Evolutionary conservation across 306 rosid genomes (phyloP), one percentile per base, ranked within the genome.

Genomic region (Bauhinia variegata): DNA sequence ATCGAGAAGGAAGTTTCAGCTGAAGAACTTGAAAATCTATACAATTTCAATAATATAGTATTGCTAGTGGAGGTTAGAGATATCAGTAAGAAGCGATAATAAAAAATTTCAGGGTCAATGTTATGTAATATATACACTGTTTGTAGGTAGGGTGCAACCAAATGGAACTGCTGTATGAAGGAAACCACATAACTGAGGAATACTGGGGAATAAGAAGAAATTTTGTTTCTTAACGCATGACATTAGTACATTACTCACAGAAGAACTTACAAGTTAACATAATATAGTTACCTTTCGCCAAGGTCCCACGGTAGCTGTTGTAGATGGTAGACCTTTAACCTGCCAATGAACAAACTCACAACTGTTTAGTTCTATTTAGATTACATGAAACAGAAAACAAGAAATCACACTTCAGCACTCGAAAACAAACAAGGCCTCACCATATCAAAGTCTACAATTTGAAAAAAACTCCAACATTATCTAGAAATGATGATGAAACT

Each of bases 251-350:
- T 49, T 7, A 17, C 11, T 49, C 30, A 49, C 30, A 16, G 17
- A 49, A 1, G 41, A 36, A 63, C 49, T 63, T 42, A 65, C 71
- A 67, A 56, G 65, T 18, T 48, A 16, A 36, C 54, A 43, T 39
- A 67, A 64, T 15, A 19, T 72, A 44, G 46, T 75, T 83, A 90
- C 99, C 97, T 90, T 95, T 78, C 99, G 82, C 99, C 99, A 95
- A 68, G 99, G 97, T 82, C 99, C 99, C 67, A 90, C 85, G 1
- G 96, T 79, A 47, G 97, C 89, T 39, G 81, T 80, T 77, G 69
- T 28, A 34, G 95, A 88, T 49, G 95, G 97, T 59, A 89, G 80
- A 49, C 84, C 95, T 42, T 88, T 95, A 39, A 95, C 83, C 97
- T 90, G 70, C 58, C 70, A 76, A 73, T 52, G 69, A 48, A 57